Evolutionary conservation across 2,329 filamentous ascomycete species (phyloP).

Genomic region (Fonsecaea monophora): DNA sequence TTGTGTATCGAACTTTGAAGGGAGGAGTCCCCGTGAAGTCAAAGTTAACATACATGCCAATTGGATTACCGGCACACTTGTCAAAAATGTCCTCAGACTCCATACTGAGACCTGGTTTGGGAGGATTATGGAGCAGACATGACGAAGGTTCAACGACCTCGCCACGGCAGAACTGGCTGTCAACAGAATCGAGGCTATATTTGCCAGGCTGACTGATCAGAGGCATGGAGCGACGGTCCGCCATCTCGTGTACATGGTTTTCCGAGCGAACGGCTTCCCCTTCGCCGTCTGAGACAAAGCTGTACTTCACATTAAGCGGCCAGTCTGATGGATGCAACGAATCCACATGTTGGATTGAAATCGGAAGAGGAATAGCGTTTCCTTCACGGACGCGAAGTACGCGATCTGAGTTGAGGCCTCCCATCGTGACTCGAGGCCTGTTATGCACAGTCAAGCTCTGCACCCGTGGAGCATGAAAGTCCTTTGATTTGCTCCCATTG

Average conservation of each 20-base stretch:
- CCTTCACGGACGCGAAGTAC: conserved; percentile 28
- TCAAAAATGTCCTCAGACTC: conserved; percentile 84
- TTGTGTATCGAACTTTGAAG: conserved; percentile 80
- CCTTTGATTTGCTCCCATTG: conserved; percentile 34
- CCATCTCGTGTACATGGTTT: conserved; percentile 61
- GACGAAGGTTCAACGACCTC: conserved; percentile 92
- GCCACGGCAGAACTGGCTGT: conserved; percentile 80
- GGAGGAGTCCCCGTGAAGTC: conserved; percentile 92
- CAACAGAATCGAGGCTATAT: conserved; percentile 82
- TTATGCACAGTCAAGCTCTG: conserved; percentile 87
- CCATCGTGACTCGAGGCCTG: conserved; percentile 74
- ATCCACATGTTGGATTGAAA: conserved; percentile 64
- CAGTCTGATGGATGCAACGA: conserved; percentile 67
- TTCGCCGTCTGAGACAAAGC: conserved; percentile 79
- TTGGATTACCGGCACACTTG: conserved; percentile 91
- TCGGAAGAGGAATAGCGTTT: conserved; percentile 67
- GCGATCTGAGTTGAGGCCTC: conserved; percentile 73
- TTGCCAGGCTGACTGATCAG: conserved; percentile 78
- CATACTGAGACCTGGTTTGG: conserved; percentile 79
- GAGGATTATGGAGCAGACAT: conserved; percentile 89
- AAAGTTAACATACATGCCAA: conserved; percentile 85
- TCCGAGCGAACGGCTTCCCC: conserved; percentile 66
- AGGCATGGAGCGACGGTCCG: conserved; percentile 60
- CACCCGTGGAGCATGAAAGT: conserved; percentile 67
- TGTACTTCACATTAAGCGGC: conserved; percentile 77